A percentile compares a stretch with the other conserved stretches of the same genome.
phyloP scores from a whole-genome alignment of 805 yeast genomes.

The Spathaspora sp. region DNA sequence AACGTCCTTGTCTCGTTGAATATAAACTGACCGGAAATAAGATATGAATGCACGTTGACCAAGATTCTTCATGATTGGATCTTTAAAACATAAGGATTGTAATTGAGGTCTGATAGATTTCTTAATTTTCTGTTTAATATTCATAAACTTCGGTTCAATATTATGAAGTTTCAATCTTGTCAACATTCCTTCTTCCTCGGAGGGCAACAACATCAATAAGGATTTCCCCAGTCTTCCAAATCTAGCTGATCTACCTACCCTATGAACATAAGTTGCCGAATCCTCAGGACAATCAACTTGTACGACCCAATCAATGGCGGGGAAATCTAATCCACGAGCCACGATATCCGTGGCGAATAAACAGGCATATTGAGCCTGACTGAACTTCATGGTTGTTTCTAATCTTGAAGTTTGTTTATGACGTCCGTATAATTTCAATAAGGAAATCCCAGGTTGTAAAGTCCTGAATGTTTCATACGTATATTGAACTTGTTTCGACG shows the following conservation, averaged over 20 bases:
- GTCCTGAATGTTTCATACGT: slow-evolving; percentile 84
- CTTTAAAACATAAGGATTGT: slow-evolving; percentile 87
- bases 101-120: slow-evolving; percentile 77
- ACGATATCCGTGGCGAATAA: slow-evolving; percentile 87
- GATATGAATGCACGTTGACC: slow-evolving; percentile 96
- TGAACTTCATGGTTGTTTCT: slow-evolving; percentile 76
- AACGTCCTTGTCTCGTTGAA: slow-evolving; percentile 84
- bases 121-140: slow-evolving; percentile 68
- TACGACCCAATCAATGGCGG: slow-evolving; percentile 92
- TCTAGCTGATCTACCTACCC: slow-evolving; percentile 89
- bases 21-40: slow-evolving; percentile 76
- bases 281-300: slow-evolving; percentile 93
- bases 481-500: slow-evolving; percentile 88
- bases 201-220: slow-evolving; percentile 75
- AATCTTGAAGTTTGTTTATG: slow-evolving; percentile 87
- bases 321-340: slow-evolving; percentile 90
- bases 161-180: slow-evolving; percentile 57
- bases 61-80: slow-evolving; percentile 85
- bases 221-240: slow-evolving; percentile 84
- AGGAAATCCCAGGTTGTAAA: slow-evolving; percentile 87
- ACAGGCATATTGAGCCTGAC: slow-evolving; percentile 76
- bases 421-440: slow-evolving; percentile 82
- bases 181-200: slow-evolving; percentile 76
- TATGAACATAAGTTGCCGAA: slow-evolving; percentile 80
- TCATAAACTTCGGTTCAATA: slow-evolving; percentile 69